Evolutionary conservation across 1,284 basidiomycete genomes (phyloP), one percentile per base, ranked within the genome.

Genomic region (Trichosporon ovoides): DNA sequence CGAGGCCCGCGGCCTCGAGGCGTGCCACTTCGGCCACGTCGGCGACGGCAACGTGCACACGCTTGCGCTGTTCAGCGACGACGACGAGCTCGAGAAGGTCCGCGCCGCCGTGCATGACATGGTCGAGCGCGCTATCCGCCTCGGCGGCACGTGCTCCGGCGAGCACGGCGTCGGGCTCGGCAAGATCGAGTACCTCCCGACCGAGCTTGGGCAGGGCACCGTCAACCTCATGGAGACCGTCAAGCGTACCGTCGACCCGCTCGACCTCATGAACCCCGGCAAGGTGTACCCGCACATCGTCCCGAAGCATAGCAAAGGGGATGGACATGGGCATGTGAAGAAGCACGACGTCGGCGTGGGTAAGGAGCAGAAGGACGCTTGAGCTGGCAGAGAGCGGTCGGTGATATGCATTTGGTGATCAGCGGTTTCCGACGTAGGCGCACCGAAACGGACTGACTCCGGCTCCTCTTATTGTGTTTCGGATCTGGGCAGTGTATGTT

Each of bases 101-200:
- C 71, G 73, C 52, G 73, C 72, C 13, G 78, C 77, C 2, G 80
- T 80, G 6, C 77, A 80, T 38, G 70, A 78, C 24, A 79, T 81
- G 75, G 79, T 79, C 16, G 67, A 78, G 36, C 69, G 78, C 18
- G 80, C 80, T 0, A 80, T 80, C 62, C 65, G 71, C 19, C 68
- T 81, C 14, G 78, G 76, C 18, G 80, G 80, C 0, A 81, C 80
- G 2, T 80, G 79, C 64, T 80, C 79, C 3, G 90, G 91, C 11
- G 91, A 93, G 71, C 91, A 93, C 70, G 91, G 91, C 2, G 85
- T 92, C 19, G 88, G 89, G 1, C 73, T 90, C 14, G 88, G 88
- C 19, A 91, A 91, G 79, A 86, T 76, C 66, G 83, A 78, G 62
- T 63, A 63, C 54, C 81, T 93, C 3, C 72, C 79, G 24, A 80